Evolutionary conservation across 169 alveolate genomes (phyloP).

Genomic region (Blepharisma undulans): DNA sequence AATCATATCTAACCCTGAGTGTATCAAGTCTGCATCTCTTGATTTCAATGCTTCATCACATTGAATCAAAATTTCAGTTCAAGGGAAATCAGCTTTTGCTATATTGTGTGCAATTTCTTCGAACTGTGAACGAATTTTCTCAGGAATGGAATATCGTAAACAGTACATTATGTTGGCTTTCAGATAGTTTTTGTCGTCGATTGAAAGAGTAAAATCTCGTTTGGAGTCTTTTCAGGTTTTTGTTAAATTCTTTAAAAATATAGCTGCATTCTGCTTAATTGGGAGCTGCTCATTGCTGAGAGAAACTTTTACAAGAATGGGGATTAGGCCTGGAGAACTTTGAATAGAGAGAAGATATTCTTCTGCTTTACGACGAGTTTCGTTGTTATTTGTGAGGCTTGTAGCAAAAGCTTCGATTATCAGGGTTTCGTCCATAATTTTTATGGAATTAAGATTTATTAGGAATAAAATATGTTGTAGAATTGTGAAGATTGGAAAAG

Average conservation of each 20-base stretch:
- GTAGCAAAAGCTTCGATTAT: background rate
- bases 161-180: background rate
- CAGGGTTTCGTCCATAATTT: background rate
- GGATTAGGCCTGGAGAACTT: background rate
- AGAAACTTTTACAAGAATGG: background rate
- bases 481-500: no score
- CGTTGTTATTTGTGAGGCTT: background rate
- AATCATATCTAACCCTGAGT: background rate
- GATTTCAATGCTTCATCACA: background rate
- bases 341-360: background rate
- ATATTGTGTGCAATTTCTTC: conserved; percentile 29
- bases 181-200: background rate
- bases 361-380: background rate
- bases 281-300: background rate
- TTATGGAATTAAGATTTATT: no score
- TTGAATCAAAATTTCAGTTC: conserved; percentile 6
- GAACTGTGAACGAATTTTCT: conserved; percentile 8
- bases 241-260: background rate
- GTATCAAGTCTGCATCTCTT: background rate
- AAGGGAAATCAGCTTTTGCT: background rate
- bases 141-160: background rate
- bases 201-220: background rate
- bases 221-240: conserved; percentile 17
- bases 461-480: no score
- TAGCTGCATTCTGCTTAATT: conserved; percentile 10